Base-by-base conservation (phyloP, 1,284 basidiomycete species). In the Inonotus hispidus region DNA sequence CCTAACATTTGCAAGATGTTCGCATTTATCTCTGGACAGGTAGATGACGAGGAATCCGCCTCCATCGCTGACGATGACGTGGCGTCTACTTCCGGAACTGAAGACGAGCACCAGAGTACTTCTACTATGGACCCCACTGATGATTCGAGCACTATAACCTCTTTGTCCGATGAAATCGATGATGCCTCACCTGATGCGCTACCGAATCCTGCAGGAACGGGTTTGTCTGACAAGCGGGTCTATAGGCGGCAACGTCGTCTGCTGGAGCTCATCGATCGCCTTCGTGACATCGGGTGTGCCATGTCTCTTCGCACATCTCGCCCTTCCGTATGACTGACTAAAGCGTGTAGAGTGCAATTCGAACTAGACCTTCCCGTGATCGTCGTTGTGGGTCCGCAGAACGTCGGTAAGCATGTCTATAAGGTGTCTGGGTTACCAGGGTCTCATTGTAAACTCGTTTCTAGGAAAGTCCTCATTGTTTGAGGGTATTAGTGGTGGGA, bases 321-420 rank as follows among this genome's bases (percentile, higher is more conserved):
- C 4, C n/a, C 5, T 23, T 25, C 21, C 37, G 11, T 16, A 13
- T 25, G 32, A 39, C 16, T 29, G 29, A 21, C 16, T n/a, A 43
- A 7, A 5, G 2, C 11, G n/a, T 53, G 32, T 52, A 89, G 86
- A 0, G 81, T 85, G 0, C 80, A 86, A 64, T 74, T 79, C 0
- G 85, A 89, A 54, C 81, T 90, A 2, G 85, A 89, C 66, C 72
- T 90, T 0, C 88, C 88, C 0, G 77, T 82, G 65, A 87, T 90
- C 16, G 85, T 82, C 0, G 88, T 86, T 50, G 79, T 88, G 8
- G 86, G 86, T 0, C 78, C 75, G 7, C 86, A 88, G 64, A 86
- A 83, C 52, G 83, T 84, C 0, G 58, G 58, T 59, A 43, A 43
- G 27, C 3, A 35, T 39, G 19, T 19, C 4, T 21, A 19, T 5